phyloP scores from a whole-genome alignment of 2,329 filamentous ascomycete species.

The Botrytis galanthina region DNA sequence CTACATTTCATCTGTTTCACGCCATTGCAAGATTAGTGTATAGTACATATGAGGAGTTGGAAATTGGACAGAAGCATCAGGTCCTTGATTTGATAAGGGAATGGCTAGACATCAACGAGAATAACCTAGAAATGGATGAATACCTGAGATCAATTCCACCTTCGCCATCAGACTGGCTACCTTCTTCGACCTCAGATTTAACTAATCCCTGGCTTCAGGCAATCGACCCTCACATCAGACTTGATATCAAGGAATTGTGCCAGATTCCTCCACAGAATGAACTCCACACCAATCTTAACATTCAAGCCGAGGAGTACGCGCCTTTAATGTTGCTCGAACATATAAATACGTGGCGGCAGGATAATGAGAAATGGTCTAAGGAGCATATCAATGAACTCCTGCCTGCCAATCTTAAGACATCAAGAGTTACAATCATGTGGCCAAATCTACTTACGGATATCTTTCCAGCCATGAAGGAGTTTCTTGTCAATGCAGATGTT shows the following conservation, averaged over 20 bases:
- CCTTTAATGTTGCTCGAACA: neutral
- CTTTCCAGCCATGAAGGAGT: neutral
- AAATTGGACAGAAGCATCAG: neutral
- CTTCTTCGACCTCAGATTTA: neutral
- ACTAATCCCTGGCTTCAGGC: neutral
- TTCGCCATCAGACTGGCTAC: conserved; percentile 4
- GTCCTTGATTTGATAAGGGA: neutral
- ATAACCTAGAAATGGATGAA: neutral
- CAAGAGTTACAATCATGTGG: neutral
- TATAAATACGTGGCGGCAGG: neutral
- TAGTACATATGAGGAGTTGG: neutral
- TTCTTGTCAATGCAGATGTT: neutral
- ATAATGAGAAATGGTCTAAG: neutral
- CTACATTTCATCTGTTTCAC: neutral
- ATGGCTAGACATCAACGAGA: neutral
- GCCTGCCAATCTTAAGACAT: neutral
- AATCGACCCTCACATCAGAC: neutral
- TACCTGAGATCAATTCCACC: neutral
- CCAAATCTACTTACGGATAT: neutral
- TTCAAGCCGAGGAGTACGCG: neutral
- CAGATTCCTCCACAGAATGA: neutral
- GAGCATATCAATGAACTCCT: neutral
- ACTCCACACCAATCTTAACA: neutral
- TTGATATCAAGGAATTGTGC: neutral
- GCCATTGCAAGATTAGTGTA: neutral